Evolutionary conservation across 441 rosid species (phyloP), one percentile per base, ranked within the genome.

Genomic region (Metrosideros polymorpha): DNA sequence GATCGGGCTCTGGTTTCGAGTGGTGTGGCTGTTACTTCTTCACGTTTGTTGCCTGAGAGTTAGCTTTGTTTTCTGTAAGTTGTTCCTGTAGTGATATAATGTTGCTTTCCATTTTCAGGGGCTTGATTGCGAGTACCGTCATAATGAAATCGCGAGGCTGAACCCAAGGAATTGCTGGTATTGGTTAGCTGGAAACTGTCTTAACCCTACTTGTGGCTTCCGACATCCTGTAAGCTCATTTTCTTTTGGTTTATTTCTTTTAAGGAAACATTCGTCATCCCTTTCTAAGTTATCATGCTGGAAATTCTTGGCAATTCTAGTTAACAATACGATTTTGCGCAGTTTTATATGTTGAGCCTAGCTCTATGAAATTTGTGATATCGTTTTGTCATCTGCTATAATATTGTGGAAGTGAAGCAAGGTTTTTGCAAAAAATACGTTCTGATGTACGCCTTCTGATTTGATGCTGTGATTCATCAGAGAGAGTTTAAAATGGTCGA

Each of bases 91-190:
- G 55, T 85, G 18, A 85, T 79, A 25, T 50, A 12, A 29, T 82
- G 50, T 82, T 47, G 39, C 32, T 35, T 43, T 51, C 51, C 53
- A 3, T 49, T 17, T 61, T 13, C 32, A 87, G 88, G 88, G 88
- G n/a, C 45, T 45, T 49, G 86, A 87, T 45, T 84, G 88, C 17
- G 86, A 87, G 49, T 94, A 89, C 77, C 86, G 95, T 32, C 95
- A 93, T 89, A 89, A 86, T 85, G 95, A 94, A 71, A 85, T 88
- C 6, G 95, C 94, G 2, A 91, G 97, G 91, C 88, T 93, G 1
- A 93, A 94, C 87, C 95, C 95, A 1, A 92, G 91, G 87, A 93
- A 92, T 85, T 94, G 95, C 86, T 92, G 94, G 94, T 93, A 89
- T 82, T 93, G 95, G 95, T 87, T 92, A 86, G 82, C 91, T 86